phyloP scores from a whole-genome alignment of 805 yeast species.

The Zygotorulaspora sp. region DNA sequence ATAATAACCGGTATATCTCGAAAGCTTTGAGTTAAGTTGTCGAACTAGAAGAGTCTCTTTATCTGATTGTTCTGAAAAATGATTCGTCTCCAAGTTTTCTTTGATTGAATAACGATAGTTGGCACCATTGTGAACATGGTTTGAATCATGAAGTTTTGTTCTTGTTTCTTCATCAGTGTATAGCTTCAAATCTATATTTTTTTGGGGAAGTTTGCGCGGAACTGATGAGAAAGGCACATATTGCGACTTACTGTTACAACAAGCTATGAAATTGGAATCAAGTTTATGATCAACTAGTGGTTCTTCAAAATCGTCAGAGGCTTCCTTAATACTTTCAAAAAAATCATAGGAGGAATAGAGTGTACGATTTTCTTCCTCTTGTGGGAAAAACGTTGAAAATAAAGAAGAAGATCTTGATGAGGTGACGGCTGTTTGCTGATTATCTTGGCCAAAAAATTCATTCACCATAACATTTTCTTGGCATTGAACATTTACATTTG shows the following conservation, averaged over 20 bases:
- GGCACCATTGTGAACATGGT: not conserved
- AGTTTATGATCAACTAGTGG: constrained; percentile 1
- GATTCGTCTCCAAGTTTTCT: constrained; percentile 2
- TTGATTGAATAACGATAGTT: constrained; percentile 9
- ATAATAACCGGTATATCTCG: constrained; percentile 24
- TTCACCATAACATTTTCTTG: not conserved
- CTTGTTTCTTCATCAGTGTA: constrained; percentile 1
- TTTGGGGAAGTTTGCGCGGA: constrained; percentile 7
- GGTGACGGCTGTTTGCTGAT: constrained; percentile 2
- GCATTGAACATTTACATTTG: not conserved
- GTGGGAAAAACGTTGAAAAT: constrained; percentile 7
- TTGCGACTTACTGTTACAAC: not conserved
- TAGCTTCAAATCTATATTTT: not conserved
- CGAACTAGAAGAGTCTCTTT: constrained; percentile 16
- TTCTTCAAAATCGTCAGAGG: not conserved
- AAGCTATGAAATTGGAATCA: not conserved
- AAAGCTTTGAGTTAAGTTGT: constrained; percentile 18
- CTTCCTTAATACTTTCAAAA: constrained; percentile 7
- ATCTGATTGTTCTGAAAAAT: constrained; percentile 1
- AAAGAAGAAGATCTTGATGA: constrained; percentile 10
- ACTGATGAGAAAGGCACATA: not conserved
- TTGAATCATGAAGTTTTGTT: constrained; percentile 1
- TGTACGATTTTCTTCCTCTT: constrained; percentile 1
- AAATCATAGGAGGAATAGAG: not conserved
- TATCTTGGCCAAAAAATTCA: not conserved